Evolutionary conservation across 1,284 basidiomycete genomes (phyloP), one percentile per base, ranked within the genome.

Genomic region (Peniophora sp.): DNA sequence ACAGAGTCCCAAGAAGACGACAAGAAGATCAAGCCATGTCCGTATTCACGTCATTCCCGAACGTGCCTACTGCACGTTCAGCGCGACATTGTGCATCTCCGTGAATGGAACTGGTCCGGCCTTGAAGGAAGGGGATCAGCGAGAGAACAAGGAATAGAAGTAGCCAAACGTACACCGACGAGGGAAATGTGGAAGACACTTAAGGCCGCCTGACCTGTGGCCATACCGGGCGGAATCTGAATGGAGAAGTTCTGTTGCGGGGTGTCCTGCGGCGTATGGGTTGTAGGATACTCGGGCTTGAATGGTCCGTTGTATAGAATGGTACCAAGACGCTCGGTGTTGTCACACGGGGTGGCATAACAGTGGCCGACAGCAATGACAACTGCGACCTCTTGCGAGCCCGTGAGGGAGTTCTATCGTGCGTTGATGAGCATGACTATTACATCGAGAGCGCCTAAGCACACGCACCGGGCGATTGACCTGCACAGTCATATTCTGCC

Each of bases 241-340:
- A 81, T 65, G 3, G 72, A 72, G 56, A 78, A 77, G 61, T 79
- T 79, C 61, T 79, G 67, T 59, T 73, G 74, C 19, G 70, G 70
- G 53, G 68, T 67, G 48, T 49, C 24, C 2, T 45, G 44, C 34
- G 14, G 58, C 49, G 23, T 53, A 55, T 23, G 55, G 49, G 14
- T 62, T 9, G 45, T 32, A 17, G 52, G 61, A 53, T 64, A 64
- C 52, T 68, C 46, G 0, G 77, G 77, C 16, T 63, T 53, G 60
- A 67, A 81, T 0, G 59, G 50, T 3, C 78, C 77, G 16, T 61
- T 62, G 61, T 78, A 79, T 23, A 79, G 63, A 51, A 75, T 55
- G 10, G 50, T 56, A 2, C 76, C 77, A 16, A 81, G 57, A 1
- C 58, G 58, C 11, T 70, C 54, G 8, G 56, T 55, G 2, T 64